These are phyloP conservation scores for Cylindrotheca fusiformis DNA, from an alignment of 108 stramenopile genomes.

Conservation along the genomic window DNA sequence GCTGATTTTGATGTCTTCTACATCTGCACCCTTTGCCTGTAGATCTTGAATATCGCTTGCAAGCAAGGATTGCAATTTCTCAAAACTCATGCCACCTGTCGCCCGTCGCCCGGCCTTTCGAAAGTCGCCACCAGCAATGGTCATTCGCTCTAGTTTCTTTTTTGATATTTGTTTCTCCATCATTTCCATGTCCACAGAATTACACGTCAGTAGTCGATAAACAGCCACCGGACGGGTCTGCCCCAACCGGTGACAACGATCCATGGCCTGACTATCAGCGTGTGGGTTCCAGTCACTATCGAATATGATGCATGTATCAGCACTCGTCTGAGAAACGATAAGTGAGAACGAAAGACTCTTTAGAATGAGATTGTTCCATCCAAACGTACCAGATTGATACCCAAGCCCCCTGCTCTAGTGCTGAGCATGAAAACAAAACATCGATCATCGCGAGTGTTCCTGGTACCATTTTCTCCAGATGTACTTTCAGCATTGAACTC, in stretches of 20 bases:
- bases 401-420: slow-evolving; percentile 95
- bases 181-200: slow-evolving; percentile 98
- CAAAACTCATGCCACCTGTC: slow-evolving; percentile 70
- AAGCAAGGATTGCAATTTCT: slow-evolving; percentile 70
- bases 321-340: slow-evolving; percentile 34
- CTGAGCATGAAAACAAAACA: slow-evolving; percentile 93
- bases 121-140: slow-evolving; percentile 95
- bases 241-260: slow-evolving; percentile 82
- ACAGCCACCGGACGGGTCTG: slow-evolving; percentile 93
- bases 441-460: slow-evolving; percentile 72
- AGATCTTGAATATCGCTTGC: slow-evolving; percentile 90
- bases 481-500: slow-evolving; percentile 90
- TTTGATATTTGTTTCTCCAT: slow-evolving; percentile 96
- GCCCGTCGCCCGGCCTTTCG: slow-evolving; percentile 84
- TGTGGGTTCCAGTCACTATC: slow-evolving; percentile 98
- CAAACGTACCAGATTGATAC: slow-evolving; percentile 82
- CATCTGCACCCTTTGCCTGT: slow-evolving; percentile 61
- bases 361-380: background rate
- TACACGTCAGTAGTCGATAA: slow-evolving; percentile 92
- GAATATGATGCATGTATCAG: slow-evolving; percentile 98
- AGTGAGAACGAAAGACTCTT: background rate
- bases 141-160: slow-evolving; percentile 95
- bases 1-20: slow-evolving; percentile 71
- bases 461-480: slow-evolving; percentile 47
- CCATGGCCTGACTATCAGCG: slow-evolving; percentile 87